Evolutionary conservation across 345 rosid species (phyloP).

Genomic region (Aquilaria yunnanensis): DNA sequence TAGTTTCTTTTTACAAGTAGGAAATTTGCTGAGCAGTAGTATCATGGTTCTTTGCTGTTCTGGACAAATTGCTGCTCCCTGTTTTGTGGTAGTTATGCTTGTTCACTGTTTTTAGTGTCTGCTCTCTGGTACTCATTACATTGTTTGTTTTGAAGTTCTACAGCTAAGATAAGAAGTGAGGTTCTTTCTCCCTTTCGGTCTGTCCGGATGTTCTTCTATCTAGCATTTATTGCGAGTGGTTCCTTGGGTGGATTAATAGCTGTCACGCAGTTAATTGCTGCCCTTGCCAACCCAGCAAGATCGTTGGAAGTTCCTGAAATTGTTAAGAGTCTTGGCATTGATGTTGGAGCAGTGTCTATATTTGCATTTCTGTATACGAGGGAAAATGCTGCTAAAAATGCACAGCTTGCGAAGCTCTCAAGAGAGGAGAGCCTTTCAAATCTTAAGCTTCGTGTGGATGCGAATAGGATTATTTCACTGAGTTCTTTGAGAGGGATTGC

Average conservation of each 20-base stretch:
- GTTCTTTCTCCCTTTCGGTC: slow-evolving; percentile 92
- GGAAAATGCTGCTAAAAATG: slow-evolving; percentile 70
- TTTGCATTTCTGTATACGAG: slow-evolving; percentile 74
- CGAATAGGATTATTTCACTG: slow-evolving; percentile 53
- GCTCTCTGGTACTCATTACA: too few species aligned
- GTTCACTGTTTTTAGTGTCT: too few species aligned
- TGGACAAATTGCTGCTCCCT: too few species aligned
- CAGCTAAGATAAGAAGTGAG: slow-evolving; percentile 83
- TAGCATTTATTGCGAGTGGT: slow-evolving; percentile 77
- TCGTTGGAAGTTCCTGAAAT: slow-evolving; percentile 61
- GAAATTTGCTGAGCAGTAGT: too few species aligned
- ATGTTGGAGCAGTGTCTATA: slow-evolving; percentile 62
- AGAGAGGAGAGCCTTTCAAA: slow-evolving; percentile 90
- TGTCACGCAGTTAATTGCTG: slow-evolving; percentile 63
- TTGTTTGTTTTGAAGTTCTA: slow-evolving; percentile 44
- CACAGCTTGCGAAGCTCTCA: slow-evolving; percentile 75
- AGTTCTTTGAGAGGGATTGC: slow-evolving; percentile 65
- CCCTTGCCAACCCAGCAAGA: slow-evolving; percentile 65
- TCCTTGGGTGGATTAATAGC: slow-evolving; percentile 82
- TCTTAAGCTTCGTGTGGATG: slow-evolving; percentile 74
- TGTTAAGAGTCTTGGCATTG: slow-evolving; percentile 62
- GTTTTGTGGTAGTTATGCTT: too few species aligned
- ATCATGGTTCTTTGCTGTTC: too few species aligned
- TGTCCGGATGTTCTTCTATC: slow-evolving; percentile 93
- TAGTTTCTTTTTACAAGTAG: too few species aligned